These are phyloP conservation scores for Hibiscus mutabilis DNA, from an alignment of 345 rosid genomes.

Conservation along the genomic window DNA sequence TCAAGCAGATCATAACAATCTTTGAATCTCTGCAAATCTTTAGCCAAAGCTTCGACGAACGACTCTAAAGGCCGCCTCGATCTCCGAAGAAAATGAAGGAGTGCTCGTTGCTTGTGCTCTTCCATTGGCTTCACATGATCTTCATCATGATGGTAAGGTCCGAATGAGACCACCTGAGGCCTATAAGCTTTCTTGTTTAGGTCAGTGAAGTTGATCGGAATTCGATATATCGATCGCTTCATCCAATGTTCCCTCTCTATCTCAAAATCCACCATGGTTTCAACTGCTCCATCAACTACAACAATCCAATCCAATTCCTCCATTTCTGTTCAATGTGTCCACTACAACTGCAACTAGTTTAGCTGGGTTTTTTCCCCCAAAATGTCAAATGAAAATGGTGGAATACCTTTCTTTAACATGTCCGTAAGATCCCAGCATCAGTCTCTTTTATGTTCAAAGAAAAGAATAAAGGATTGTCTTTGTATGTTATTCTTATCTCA, in stretches of 20 bases:
- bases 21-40: conserved; percentile 18
- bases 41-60: conserved; percentile 17
- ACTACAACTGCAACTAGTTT: neutral
- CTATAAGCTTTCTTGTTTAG: conserved; percentile 16
- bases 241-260: conserved; percentile 20
- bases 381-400: neutral
- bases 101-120: conserved; percentile 34
- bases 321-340: neutral
- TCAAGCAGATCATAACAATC: conserved; percentile 27
- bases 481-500: neutral
- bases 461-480: neutral
- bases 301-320: conserved; percentile 12
- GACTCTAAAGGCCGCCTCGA: conserved; percentile 12
- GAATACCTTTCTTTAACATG: neutral
- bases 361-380: neutral
- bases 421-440: neutral
- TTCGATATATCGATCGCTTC: conserved; percentile 34
- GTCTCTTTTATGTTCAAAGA: neutral
- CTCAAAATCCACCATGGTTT: conserved; percentile 9
- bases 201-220: conserved; percentile 25
- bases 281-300: conserved; percentile 12
- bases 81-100: conserved; percentile 30
- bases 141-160: neutral
- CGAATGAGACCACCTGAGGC: neutral
- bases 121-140: conserved; percentile 23